A percentile compares a stretch with the other conserved stretches of the same genome.
phyloP scores from a whole-genome alignment of 2,329 filamentous ascomycete species.

The Fusarium veterinarium region DNA sequence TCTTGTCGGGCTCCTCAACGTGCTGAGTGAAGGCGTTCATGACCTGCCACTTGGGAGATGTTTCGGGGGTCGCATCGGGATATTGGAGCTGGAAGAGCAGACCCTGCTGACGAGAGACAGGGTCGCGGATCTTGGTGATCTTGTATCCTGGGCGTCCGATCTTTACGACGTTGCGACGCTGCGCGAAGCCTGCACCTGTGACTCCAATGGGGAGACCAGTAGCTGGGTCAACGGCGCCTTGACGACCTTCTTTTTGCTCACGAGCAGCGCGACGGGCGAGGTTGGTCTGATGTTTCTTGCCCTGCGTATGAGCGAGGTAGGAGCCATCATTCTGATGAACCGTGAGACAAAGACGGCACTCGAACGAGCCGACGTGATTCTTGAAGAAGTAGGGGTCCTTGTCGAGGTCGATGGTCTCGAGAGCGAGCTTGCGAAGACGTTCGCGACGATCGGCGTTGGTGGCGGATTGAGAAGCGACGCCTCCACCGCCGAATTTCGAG shows the following conservation, averaged over 20 bases:
- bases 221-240: slow-evolving; percentile 70
- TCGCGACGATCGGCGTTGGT: slow-evolving; percentile 98
- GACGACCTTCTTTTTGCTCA: slow-evolving; percentile 89
- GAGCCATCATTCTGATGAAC: slow-evolving; percentile 99
- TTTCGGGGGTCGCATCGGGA: slow-evolving; percentile 83
- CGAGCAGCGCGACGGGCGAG: slow-evolving; percentile 94
- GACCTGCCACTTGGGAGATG: slow-evolving; percentile 87
- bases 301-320: slow-evolving; percentile 98
- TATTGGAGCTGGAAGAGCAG: slow-evolving; percentile 97
- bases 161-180: slow-evolving; percentile 89
- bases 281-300: slow-evolving; percentile 99
- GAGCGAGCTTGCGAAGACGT: slow-evolving; percentile 95
- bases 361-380: slow-evolving; percentile 98
- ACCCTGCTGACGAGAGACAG: slow-evolving; percentile 87
- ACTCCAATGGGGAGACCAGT: slow-evolving; percentile 80
- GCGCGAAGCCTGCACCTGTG: slow-evolving; percentile 71
- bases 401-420: slow-evolving; percentile 98
- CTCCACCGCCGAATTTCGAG: slow-evolving; percentile 97
- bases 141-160: slow-evolving; percentile 97
- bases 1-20: slow-evolving; percentile 92
- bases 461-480: slow-evolving; percentile 91
- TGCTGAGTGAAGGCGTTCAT: slow-evolving; percentile 99
- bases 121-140: slow-evolving; percentile 95
- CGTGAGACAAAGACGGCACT: slow-evolving; percentile 95
- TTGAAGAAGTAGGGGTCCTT: slow-evolving; percentile 99